Evolutionary conservation across 495 filamentous ascomycete species (phyloP), one percentile per base, ranked within the genome.

Genomic region (Lepraria neglecta): DNA sequence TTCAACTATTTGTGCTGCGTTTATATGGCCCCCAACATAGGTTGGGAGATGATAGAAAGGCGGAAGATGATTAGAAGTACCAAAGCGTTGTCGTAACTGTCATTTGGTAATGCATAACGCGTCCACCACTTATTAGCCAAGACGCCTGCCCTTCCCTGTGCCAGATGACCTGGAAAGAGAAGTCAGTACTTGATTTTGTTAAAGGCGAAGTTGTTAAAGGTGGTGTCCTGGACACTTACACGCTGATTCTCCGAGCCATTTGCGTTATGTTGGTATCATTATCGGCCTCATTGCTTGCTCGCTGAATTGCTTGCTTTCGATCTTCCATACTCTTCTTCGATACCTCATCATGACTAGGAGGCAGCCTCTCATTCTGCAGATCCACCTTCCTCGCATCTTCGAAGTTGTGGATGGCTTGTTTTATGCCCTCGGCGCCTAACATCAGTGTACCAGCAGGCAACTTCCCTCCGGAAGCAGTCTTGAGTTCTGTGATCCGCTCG

Each of bases 381-480:
- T 98, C 94, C 31, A 98, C 95, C 78, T 96, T 96, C 53, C 91
- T 80, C n/a, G 94, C 94, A 72, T 98, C 94, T 72, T 98, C 94
- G 65, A 98, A 98, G 67, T 83, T 94, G 72, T 81, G 89, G 64
- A 98, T 98, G n/a, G 94, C 94, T 68, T 97, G 91, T 78, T 97
- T 98, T 76, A 98, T 98, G 38, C 94, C 94, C 73, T 97, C 94
- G 1, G 94, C 91, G 53, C 94, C 94, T 30, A 98, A 83, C 92
- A 98, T 97, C 51, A 98, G 84, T 24, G 95, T 98, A 56, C 94
- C 94, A 14, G 92, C 89, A 5, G 94, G 94, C 57, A 98, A 83
- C 72, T 92, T 85, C 45, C 95, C 94, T 55, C 94, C 94, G 58
- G 91, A 86, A 35, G 91, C 94, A 35, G 92, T 97, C 82, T 98